Percentiles rank a stretch among this genome's conserved stretches.
Conservation (phyloP, 345 rosid genomes). For the Sisymbrium irio region DNA sequence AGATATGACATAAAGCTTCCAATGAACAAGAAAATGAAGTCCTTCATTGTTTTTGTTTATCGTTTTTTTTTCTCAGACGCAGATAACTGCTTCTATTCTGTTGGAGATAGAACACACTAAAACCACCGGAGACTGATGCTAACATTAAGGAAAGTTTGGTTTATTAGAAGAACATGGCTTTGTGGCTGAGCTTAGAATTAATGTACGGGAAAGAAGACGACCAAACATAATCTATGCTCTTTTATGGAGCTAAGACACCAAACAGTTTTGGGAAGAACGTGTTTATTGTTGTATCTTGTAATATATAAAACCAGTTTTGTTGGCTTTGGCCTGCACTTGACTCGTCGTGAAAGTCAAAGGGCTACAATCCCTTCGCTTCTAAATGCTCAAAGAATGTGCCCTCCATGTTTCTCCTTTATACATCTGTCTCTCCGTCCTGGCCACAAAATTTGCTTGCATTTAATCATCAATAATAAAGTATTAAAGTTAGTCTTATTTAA, state of each 20-base stretch:
- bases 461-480: background rate
- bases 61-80: background rate
- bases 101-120: slow-evolving; percentile 7
- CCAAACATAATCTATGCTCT: background rate
- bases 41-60: background rate
- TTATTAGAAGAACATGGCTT: slow-evolving; percentile 1
- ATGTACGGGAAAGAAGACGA: background rate
- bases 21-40: background rate
- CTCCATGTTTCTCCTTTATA: slow-evolving; percentile 7
- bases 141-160: background rate
- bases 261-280: background rate
- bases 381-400: slow-evolving; percentile 9
- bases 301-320: background rate
- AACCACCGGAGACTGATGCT: background rate
- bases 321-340: slow-evolving; percentile 15
- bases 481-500: background rate
- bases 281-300: slow-evolving; percentile 2
- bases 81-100: slow-evolving; percentile 2
- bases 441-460: slow-evolving; percentile 7
- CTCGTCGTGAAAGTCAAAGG: slow-evolving; percentile 2
- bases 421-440: slow-evolving; percentile 12
- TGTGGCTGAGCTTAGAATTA: slow-evolving; percentile 3
- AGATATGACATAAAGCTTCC: background rate
- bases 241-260: slow-evolving; percentile 17
- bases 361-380: background rate